Conservation (phyloP, 2,329 filamentous ascomycete genomes). For the Cercospora nicotianae region DNA sequence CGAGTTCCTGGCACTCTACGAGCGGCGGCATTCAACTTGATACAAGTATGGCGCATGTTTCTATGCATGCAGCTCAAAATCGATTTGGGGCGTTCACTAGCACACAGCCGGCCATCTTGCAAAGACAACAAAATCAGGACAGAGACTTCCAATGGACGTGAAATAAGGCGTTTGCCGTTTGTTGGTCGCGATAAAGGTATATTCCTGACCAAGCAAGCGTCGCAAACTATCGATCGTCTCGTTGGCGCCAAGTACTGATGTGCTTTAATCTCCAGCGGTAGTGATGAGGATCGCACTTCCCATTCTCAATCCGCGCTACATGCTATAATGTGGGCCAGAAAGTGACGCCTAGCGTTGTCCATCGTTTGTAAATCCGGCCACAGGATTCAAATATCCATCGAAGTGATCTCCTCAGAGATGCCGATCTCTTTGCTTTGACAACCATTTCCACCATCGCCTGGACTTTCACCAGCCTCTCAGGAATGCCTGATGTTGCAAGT, state of each 20-base stretch:
- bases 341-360: background rate
- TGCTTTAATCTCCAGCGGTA: background rate
- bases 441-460: constrained; percentile 14
- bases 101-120: background rate
- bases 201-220: background rate
- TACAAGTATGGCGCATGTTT: background rate
- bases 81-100: background rate
- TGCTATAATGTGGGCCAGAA: background rate
- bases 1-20: background rate
- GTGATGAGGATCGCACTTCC: background rate
- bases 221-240: background rate
- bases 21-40: background rate
- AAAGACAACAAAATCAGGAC: background rate
- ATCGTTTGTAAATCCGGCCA: background rate
- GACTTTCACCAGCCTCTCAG: constrained; percentile 8
- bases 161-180: background rate
- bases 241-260: background rate
- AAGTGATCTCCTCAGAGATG: background rate
- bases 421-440: constrained; percentile 9
- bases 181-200: background rate
- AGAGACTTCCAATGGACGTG: background rate
- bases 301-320: background rate
- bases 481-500: background rate
- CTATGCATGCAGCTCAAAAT: background rate
- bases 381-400: background rate